Evolutionary conservation across 495 filamentous ascomycete species (phyloP).

Genomic region (Talaromyces nanjingensis): DNA sequence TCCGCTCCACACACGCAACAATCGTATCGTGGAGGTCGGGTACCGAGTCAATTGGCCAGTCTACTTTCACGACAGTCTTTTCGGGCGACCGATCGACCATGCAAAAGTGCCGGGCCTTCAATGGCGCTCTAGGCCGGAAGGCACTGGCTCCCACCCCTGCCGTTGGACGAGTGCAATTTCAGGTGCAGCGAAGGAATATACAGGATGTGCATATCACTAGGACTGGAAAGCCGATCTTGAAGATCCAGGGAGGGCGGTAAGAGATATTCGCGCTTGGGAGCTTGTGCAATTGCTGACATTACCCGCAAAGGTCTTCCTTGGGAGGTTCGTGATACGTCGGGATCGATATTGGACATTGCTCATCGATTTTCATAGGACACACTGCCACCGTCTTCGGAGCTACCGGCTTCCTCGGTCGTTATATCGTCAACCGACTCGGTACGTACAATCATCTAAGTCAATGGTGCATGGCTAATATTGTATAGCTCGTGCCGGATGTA

Average conservation of each 20-base stretch:
- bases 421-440: constrained; percentile 96
- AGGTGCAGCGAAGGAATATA: constrained; percentile 47
- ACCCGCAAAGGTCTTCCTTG: constrained; percentile 58
- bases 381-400: constrained; percentile 98
- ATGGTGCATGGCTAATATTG: constrained; percentile 23
- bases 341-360: constrained; percentile 19
- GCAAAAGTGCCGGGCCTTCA: constrained; percentile 44
- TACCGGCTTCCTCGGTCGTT: constrained; percentile 90
- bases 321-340: constrained; percentile 57
- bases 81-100: constrained; percentile 34
- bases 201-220: constrained; percentile 79
- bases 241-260: constrained; percentile 77
- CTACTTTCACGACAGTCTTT: background rate
- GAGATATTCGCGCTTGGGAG: constrained; percentile 15
- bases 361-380: constrained; percentile 54
- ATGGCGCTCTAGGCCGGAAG: constrained; percentile 38
- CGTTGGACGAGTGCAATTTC: constrained; percentile 28
- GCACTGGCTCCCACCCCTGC: constrained; percentile 32
- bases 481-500: constrained; percentile 82
- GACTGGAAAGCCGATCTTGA: constrained; percentile 80
- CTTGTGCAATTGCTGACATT: constrained; percentile 19
- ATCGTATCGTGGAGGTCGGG: constrained; percentile 8
- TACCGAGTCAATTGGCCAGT: constrained; percentile 6
- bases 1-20: constrained; percentile 5
- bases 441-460: constrained; percentile 21